phyloP scores from a whole-genome alignment of 2,329 filamentous ascomycete genomes.

The Xylaria sp. region DNA sequence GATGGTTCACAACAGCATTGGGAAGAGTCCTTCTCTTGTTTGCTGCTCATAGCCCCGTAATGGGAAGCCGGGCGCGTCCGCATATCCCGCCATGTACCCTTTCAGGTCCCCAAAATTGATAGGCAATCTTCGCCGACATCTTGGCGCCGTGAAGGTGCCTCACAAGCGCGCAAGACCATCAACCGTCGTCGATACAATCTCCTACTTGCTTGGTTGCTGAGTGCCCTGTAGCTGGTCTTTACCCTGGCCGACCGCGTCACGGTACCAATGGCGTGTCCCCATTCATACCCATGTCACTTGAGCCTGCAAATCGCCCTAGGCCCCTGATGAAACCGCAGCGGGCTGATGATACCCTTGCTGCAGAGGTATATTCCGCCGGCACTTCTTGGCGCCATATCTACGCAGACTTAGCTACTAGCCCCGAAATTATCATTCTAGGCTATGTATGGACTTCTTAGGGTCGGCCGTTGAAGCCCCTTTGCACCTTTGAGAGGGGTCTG shows the following conservation, averaged over 20 bases:
- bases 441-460: constrained; percentile 17
- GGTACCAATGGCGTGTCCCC: constrained; percentile 33
- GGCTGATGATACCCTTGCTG: constrained; percentile 41
- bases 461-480: constrained; percentile 22
- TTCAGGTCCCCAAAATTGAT: constrained; percentile 18
- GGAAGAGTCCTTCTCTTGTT: not conserved
- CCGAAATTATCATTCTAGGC: constrained; percentile 19
- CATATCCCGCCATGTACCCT: not conserved
- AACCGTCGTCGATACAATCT: constrained; percentile 17
- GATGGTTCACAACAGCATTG: not conserved
- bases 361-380: constrained; percentile 35
- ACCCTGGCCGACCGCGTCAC: constrained; percentile 28
- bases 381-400: constrained; percentile 24
- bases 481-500: constrained; percentile 9
- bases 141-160: constrained; percentile 25
- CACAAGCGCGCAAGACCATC: constrained; percentile 14
- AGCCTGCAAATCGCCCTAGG: constrained; percentile 28
- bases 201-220: constrained; percentile 17
- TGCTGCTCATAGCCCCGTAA: not conserved
- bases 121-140: constrained; percentile 15
- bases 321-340: constrained; percentile 42
- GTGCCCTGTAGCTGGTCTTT: constrained; percentile 2
- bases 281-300: constrained; percentile 36
- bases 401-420: not conserved
- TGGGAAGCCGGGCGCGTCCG: constrained; percentile 7